Percentiles rank a stretch among this genome's conserved stretches.
Evolutionary conservation across 306 rosid species (phyloP).

Genomic region (Ziziphus jujuba): DNA sequence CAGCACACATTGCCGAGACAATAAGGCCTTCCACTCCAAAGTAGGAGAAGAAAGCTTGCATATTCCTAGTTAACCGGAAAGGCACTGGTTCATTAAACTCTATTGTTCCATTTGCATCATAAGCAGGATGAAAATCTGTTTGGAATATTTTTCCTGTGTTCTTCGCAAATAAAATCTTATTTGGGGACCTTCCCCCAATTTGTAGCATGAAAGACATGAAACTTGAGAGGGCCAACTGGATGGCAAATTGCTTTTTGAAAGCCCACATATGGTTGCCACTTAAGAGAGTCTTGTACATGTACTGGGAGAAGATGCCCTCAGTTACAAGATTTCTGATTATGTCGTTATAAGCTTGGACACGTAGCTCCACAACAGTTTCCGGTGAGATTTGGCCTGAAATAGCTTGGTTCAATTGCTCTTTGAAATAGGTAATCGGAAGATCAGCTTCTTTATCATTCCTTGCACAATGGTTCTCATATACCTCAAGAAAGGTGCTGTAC

Average conservation of each 20-base stretch:
- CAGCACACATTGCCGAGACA: conserved; percentile 98
- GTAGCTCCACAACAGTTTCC: conserved; percentile 90
- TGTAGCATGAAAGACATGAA: conserved; percentile 94
- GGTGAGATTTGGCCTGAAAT: conserved; percentile 88
- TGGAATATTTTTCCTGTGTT: conserved; percentile 98
- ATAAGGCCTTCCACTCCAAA: conserved; percentile 97
- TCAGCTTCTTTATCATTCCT: conserved; percentile 96
- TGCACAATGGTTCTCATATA: conserved; percentile 97
- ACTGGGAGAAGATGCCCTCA: conserved; percentile 93
- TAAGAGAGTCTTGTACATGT: conserved; percentile 89
- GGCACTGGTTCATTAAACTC: conserved; percentile 97
- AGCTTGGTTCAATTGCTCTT: conserved; percentile 95
- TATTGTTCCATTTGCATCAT: conserved; percentile 87
- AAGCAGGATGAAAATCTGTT: conserved; percentile 97
- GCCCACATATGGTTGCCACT: conserved; percentile 97
- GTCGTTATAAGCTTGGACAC: conserved; percentile 80
- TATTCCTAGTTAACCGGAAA: conserved; percentile 94
- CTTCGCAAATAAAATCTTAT: conserved; percentile 93
- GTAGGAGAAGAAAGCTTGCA: conserved; percentile 93
- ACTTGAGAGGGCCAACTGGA: conserved; percentile 96
- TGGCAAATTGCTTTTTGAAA: conserved; percentile 96
- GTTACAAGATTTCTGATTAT: conserved; percentile 72
- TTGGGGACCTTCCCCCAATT: conserved; percentile 99
- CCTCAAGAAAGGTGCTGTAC: conserved; percentile 99
- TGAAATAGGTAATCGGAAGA: conserved; percentile 89